Evolutionary conservation across 2,329 filamentous ascomycete species (phyloP), one percentile per base, ranked within the genome.

Genomic region (Pyricularia grisea): DNA sequence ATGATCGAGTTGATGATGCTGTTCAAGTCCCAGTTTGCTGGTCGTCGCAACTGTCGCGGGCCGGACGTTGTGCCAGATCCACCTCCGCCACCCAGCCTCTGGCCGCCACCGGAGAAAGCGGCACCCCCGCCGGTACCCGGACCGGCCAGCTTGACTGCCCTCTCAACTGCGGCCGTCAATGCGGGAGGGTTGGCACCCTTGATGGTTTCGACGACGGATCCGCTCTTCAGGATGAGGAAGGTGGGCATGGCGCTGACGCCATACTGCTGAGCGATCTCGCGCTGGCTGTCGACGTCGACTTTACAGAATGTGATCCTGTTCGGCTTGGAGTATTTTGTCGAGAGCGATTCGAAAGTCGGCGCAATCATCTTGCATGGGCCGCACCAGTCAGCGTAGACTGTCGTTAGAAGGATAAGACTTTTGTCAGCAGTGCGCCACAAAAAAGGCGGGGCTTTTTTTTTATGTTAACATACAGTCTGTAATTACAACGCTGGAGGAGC

Each of bases 351-450:
- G 79, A 96, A 98, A 69, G 92, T 87, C 25, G 94, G 94, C 67
- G 92, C 92, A 73, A 98, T 96, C 77, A 90, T 87, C 81, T 96
- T 96, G 87, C 94, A 97, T 76, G 94, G 93, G 69, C 90, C 91
- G 79, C 93, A 98, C 92, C 93, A 97, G 81, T 96, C 92, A 78
- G 94, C 94, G 77, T 95, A 96, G 85, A 97, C 93, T 96, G 74
- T 67, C 55, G 74, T 73, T 14, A 9, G 67, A 55, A 58, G 14
- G 60, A 68, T 70, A 73, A 77, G 12, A 10, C 42, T 12, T 72
- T 68, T 73, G 73, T 70, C 67, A 71, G 70, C 67, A 27, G 17
- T 3, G n/a, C 58, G 25, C 25, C 58, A 27, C 58, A 27, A 27
- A 17, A 55, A 27, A 10, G 58, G 27, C 23, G 58, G 58, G 58